Percentiles rank a stretch among this genome's conserved stretches.
These are phyloP conservation scores for Polychytrium aggregatum DNA, from an alignment of 192 early-diverging fungal genomes.

Conservation along the genomic window DNA sequence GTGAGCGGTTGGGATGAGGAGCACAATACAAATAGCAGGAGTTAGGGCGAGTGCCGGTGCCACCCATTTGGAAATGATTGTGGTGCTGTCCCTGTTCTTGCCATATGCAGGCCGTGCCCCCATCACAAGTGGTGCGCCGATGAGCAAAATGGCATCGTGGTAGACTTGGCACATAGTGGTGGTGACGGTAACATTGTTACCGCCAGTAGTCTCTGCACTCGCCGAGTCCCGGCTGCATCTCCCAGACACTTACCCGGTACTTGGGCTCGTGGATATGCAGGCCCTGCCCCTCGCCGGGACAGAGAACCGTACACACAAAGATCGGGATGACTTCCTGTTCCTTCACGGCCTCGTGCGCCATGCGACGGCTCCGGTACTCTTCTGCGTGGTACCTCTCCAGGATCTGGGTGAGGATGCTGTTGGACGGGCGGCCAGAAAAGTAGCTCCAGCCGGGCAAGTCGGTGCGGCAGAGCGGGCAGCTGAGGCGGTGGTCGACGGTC, in stretches of 20 bases:
- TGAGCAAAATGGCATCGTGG: neutral
- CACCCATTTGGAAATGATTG: too few species aligned
- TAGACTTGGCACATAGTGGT: too few species aligned
- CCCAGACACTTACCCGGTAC: conserved; percentile 9
- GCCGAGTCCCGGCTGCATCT: too few species aligned
- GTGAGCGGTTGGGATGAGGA: too few species aligned
- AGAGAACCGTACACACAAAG: conserved; percentile 14
- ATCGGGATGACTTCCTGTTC: conserved; percentile 9
- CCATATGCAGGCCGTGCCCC: too few species aligned
- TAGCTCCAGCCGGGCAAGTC: conserved; percentile 4
- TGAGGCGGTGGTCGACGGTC: conserved; percentile 36
- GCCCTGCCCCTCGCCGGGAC: conserved; percentile 1
- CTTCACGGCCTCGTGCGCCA: neutral
- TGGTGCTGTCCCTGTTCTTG: too few species aligned
- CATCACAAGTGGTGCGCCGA: neutral
- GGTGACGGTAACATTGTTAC: too few species aligned
- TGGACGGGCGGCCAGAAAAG: conserved; percentile 4
- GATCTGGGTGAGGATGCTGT: neutral
- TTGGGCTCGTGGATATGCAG: conserved; percentile 19
- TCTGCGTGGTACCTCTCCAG: neutral
- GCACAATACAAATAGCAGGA: too few species aligned
- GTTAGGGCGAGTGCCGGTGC: too few species aligned
- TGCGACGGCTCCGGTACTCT: neutral
- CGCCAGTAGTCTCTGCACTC: too few species aligned
- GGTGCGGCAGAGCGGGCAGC: conserved; percentile 19